phyloP scores from a whole-genome alignment of 768 basidiomycete species.

The Boletus patriciae region DNA sequence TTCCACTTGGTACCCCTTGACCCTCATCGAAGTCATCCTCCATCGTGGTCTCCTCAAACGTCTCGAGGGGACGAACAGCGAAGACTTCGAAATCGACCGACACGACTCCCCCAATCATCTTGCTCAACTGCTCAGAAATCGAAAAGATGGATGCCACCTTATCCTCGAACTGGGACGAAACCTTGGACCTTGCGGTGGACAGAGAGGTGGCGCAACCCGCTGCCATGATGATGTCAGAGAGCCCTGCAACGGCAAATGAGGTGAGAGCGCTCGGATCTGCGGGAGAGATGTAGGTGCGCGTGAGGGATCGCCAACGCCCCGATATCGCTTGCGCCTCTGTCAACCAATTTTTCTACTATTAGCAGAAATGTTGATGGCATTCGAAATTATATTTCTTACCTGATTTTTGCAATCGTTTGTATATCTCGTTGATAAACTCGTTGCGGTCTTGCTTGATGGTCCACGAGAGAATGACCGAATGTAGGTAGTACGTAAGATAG shows the following conservation, averaged over 20 bases:
- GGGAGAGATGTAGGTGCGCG: slow-evolving; percentile 4
- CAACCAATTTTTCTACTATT: background rate
- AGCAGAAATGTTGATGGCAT: background rate
- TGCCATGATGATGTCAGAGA: slow-evolving; percentile 10
- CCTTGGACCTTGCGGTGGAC: background rate
- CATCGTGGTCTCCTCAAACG: slow-evolving; percentile 12
- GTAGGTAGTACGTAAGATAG: background rate
- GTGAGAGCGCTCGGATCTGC: background rate
- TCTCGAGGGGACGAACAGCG: background rate
- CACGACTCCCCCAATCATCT: slow-evolving; percentile 6
- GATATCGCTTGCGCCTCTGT: slow-evolving; percentile 12
- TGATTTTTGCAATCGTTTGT: slow-evolving; percentile 4
- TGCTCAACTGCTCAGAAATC: slow-evolving; percentile 2
- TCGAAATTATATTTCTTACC: background rate
- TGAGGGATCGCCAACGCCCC: slow-evolving; percentile 15
- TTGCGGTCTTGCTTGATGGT: slow-evolving; percentile 3
- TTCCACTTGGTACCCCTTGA: background rate
- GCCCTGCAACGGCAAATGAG: background rate
- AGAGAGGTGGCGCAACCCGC: slow-evolving; percentile 2
- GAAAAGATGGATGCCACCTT: slow-evolving; percentile 5
- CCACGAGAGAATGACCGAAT: slow-evolving; percentile 12
- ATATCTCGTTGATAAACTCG: slow-evolving; percentile 5
- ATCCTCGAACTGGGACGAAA: slow-evolving; percentile 2
- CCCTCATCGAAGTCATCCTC: background rate
- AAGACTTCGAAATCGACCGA: slow-evolving; percentile 13